Conservation (phyloP, 75 land plant genomes). For the Cryptomeria japonica region DNA sequence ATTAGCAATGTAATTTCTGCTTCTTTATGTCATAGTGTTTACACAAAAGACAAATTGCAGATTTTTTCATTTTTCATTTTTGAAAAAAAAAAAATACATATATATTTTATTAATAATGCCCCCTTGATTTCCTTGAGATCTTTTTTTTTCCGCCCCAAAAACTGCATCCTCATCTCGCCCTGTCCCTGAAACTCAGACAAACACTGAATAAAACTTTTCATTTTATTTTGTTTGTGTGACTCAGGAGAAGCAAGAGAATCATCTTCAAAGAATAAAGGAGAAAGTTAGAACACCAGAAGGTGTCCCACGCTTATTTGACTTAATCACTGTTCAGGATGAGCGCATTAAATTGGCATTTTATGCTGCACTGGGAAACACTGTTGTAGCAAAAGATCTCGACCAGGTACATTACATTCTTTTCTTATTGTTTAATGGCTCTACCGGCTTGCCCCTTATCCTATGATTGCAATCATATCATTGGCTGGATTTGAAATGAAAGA, state of each 20-base stretch:
- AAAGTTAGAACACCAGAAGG: conserved; percentile 84
- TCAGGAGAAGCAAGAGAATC: conserved; percentile 86
- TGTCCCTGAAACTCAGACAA: no score
- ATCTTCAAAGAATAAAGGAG: conserved; percentile 52
- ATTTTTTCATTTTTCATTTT: no score
- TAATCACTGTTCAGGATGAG: conserved; percentile 78
- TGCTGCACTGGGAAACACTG: conserved; percentile 76
- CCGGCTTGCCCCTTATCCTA: neutral
- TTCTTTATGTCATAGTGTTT: no score
- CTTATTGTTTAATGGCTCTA: neutral
- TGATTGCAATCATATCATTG: neutral
- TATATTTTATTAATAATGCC: no score
- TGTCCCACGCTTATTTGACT: conserved; percentile 96
- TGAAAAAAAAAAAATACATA: no score
- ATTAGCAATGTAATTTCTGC: no score
- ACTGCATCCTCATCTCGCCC: no score
- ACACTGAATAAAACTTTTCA: no score
- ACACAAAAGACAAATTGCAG: no score
- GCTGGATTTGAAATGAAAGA: neutral
- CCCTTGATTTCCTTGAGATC: no score
- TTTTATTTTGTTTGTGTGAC: conserved; percentile 7
- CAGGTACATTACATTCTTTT: conserved; percentile 50
- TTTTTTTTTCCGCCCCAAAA: no score
- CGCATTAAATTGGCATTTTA: conserved; percentile 83
- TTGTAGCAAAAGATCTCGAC: conserved; percentile 87